Evolutionary conservation across 768 basidiomycete species (phyloP).

Genomic region (Tulasnella sp.): DNA sequence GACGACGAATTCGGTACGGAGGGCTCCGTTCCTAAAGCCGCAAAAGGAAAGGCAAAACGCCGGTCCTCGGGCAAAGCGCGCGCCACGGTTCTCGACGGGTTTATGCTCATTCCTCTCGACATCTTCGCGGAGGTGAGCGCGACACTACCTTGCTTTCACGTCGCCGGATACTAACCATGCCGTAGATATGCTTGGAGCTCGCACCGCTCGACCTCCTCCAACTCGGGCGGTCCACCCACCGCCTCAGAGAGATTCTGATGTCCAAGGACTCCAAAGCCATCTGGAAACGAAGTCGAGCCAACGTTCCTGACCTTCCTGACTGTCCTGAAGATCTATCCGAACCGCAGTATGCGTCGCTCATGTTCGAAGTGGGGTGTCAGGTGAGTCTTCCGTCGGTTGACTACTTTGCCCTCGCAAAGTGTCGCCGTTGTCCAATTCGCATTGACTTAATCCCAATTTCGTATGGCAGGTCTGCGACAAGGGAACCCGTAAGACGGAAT

Average conservation of each 20-base stretch:
- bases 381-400: neutral
- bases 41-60: neutral
- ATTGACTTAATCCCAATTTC: neutral
- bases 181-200: neutral
- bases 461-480: neutral
- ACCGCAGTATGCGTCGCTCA: conserved; percentile 10
- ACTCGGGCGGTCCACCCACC: neutral
- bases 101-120: conserved; percentile 12
- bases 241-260: conserved; percentile 6
- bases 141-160: neutral
- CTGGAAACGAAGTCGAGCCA: conserved; percentile 1
- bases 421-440: neutral
- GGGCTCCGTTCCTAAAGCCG: neutral
- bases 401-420: neutral
- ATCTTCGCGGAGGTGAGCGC: conserved; percentile 14
- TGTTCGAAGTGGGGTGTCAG: conserved; percentile 1
- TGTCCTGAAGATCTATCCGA: conserved; percentile 11
- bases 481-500: neutral
- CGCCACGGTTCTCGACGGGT: too few species aligned
- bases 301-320: conserved; percentile 1
- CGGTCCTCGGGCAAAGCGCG: neutral
- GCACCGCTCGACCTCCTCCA: conserved; percentile 7
- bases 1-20: neutral
- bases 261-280: neutral
- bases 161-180: neutral